These are phyloP conservation scores for Furcasterigmium sp. DNA, from an alignment of 2,329 filamentous ascomycete genomes.

Conservation along the genomic window DNA sequence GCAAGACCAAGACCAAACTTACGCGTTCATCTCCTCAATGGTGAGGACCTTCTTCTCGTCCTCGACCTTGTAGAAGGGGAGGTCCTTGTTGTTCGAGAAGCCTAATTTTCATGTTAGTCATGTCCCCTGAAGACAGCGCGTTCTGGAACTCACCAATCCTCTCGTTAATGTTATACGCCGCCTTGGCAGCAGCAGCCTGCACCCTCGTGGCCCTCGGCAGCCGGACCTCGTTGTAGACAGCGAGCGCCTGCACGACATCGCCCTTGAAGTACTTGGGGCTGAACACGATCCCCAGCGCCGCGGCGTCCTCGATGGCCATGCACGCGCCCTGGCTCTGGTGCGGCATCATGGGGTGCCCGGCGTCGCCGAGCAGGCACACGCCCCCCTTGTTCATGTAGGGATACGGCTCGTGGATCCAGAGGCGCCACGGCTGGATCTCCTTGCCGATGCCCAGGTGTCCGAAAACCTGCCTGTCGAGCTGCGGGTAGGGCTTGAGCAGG, in stretches of 20 bases:
- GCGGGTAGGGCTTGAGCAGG: slow-evolving; percentile 53
- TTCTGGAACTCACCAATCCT: slow-evolving; percentile 41
- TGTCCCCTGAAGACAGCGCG: too few relatives aligned
- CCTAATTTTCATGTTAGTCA: slow-evolving; percentile 28
- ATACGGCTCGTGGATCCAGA: slow-evolving; percentile 61
- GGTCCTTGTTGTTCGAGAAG: slow-evolving; percentile 56
- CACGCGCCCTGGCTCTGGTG: slow-evolving; percentile 66
- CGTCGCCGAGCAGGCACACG: slow-evolving; percentile 59
- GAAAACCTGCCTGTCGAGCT: slow-evolving; percentile 53
- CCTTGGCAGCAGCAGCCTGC: slow-evolving; percentile 51
- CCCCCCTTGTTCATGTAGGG: slow-evolving; percentile 45
- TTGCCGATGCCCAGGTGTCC: slow-evolving; percentile 53
- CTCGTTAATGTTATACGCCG: slow-evolving; percentile 57
- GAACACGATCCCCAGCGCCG: slow-evolving; percentile 58
- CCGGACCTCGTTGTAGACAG: slow-evolving; percentile 46
- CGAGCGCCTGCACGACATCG: slow-evolving; percentile 40
- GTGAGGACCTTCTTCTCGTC: slow-evolving; percentile 58
- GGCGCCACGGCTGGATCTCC: slow-evolving; percentile 60
- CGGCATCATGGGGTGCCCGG: slow-evolving; percentile 57
- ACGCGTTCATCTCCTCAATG: slow-evolving; percentile 65
- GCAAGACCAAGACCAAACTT: slow-evolving; percentile 19
- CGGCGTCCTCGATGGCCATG: slow-evolving; percentile 64
- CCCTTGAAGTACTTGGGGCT: slow-evolving; percentile 38
- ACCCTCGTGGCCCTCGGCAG: slow-evolving; percentile 50
- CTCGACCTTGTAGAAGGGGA: slow-evolving; percentile 54